Evolutionary conservation across 805 yeast species (phyloP), one percentile per base, ranked within the genome.

Genomic region (Metschnikowia kofuensis): DNA sequence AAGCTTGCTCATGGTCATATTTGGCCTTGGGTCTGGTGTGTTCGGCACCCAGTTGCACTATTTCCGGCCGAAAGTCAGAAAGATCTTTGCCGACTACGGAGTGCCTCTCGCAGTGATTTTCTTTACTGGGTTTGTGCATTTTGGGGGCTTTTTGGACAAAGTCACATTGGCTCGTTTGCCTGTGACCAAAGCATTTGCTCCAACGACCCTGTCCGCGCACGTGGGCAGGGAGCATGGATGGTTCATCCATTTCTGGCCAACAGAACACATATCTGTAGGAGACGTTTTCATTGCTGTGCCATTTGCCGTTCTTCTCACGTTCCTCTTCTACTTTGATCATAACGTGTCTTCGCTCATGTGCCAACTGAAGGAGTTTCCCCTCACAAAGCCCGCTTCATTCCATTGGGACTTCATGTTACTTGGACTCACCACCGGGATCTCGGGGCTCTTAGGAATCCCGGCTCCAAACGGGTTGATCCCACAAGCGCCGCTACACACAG

Each of bases 401-500:
- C 98, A 94, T 67, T 94, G 89, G 83, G 99, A 92, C 67, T 87
- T 91, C 60, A 77, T 86, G 37, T 68, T 94, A 26, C 71, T 92
- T 34, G 98, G 98, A 0, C 62, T 89, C 7, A 85, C 91, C 6
- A 94, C 98, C 0, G 95, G 96, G 0, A 65, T 92, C 1, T 76
- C 96, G 2, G 98, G 98, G 0, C 66, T 92, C 0, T 61, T 92
- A 10, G 99, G 98, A 0, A 76, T 94, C 2, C 99, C 98, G 0
- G 90, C 97, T 2, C 98, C 98, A 0, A 94, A 94, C 67, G 99
- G 99, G 0, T 73, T 92, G 31, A 92, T 92, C 39, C 99, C 99
- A 1, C 99, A 92, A 65, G 98, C 99, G 0, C 98, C 98, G 2
- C 63, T 94, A 34, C 99, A 92, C 59, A 90, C 98, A 0, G 79